phyloP scores from a whole-genome alignment of 202 grass and related monocot genomes.

The Carex sylvatica region DNA sequence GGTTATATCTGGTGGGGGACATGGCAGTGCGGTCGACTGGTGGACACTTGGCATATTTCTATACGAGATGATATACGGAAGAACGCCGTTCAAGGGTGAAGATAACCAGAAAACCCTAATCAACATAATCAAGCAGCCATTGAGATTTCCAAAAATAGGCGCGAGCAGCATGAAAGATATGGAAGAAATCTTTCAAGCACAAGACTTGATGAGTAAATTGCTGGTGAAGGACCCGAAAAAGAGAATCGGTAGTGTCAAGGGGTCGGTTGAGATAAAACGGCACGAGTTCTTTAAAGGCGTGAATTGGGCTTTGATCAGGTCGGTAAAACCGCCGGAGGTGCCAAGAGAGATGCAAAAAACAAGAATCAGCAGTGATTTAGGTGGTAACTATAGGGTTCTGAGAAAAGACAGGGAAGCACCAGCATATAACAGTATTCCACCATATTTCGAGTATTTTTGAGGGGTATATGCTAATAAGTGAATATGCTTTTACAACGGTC shows the following conservation, averaged over 20 bases:
- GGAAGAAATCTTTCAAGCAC: conserved; percentile 48
- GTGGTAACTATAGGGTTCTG: conserved; percentile 24
- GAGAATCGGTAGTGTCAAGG: conserved; percentile 60
- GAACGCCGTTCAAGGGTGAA: conserved; percentile 84
- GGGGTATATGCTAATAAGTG: background rate
- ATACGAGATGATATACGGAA: conserved; percentile 87
- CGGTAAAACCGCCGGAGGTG: conserved; percentile 72
- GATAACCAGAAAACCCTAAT: conserved; percentile 70
- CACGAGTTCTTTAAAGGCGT: conserved; percentile 78
- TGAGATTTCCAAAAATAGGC: conserved; percentile 40
- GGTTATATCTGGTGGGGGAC: conserved; percentile 81
- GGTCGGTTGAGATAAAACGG: conserved; percentile 73
- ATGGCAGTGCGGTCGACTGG: conserved; percentile 94
- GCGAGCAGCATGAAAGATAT: conserved; percentile 25
- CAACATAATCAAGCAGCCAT: conserved; percentile 79
- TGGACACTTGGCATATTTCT: conserved; percentile 90
- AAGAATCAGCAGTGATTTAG: conserved; percentile 18
- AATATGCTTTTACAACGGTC: conserved; percentile 27
- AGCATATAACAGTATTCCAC: conserved; percentile 29
- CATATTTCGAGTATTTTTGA: conserved; percentile 61
- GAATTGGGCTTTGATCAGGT: conserved; percentile 88
- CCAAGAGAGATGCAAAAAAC: conserved; percentile 21
- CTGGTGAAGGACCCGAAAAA: conserved; percentile 70
- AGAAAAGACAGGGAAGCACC: conserved; percentile 56
- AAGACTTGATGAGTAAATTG: conserved; percentile 66